Conservation (phyloP, 495 filamentous ascomycete species). For the Penicillium ucsense region DNA sequence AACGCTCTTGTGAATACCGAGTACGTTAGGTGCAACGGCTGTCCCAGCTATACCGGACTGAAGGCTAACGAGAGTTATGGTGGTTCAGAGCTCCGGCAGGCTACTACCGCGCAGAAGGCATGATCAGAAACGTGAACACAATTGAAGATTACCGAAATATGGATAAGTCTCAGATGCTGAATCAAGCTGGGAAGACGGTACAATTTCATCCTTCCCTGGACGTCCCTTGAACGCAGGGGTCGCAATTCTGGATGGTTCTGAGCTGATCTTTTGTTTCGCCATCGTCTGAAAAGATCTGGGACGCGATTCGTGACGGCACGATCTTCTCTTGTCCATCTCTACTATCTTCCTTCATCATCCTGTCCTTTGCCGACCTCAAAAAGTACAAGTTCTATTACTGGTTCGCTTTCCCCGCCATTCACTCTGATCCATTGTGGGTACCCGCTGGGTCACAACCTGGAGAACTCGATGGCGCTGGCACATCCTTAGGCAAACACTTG, state of each 20-base stretch:
- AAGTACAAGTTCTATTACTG: conserved; percentile 92
- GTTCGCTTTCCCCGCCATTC: conserved; percentile 89
- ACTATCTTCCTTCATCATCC: conserved; percentile 73
- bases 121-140: conserved; percentile 93
- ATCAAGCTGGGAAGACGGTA: conserved; percentile 67
- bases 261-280: not conserved
- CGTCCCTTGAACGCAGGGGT: not conserved
- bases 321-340: conserved; percentile 91
- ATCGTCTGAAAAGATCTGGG: conserved; percentile 65
- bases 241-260: not conserved
- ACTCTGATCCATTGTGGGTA: conserved; percentile 77
- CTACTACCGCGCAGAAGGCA: conserved; percentile 77
- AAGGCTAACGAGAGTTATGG: conserved; percentile 3
- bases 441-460: conserved; percentile 13
- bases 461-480: conserved; percentile 11
- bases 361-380: conserved; percentile 95
- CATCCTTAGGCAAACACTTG: conserved; percentile 32
- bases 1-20: conserved; percentile 73
- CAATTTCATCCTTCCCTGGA: conserved; percentile 5
- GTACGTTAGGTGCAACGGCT: conserved; percentile 33
- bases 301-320: conserved; percentile 89
- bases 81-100: conserved; percentile 54
- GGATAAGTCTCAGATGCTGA: conserved; percentile 63
- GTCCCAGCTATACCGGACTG: not conserved
- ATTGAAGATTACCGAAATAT: conserved; percentile 80